phyloP scores from a whole-genome alignment of 2,329 filamentous ascomycete genomes.

The Plectosphaerella plurivora region DNA sequence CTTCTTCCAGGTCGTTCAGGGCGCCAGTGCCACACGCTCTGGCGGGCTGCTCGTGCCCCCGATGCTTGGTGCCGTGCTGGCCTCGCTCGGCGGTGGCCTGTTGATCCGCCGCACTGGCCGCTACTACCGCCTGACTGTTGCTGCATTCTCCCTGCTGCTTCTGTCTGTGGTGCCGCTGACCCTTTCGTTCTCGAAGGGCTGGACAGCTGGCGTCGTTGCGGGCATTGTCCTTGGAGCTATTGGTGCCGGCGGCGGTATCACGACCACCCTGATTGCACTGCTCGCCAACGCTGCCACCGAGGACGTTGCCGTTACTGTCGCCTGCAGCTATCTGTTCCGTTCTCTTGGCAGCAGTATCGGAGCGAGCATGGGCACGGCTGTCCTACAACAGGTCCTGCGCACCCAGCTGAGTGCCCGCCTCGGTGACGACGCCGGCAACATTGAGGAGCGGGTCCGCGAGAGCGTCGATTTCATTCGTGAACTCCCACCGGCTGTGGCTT shows the following conservation, averaged over 20 bases:
- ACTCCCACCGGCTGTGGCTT: conserved; percentile 55
- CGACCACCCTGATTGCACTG: conserved; percentile 66
- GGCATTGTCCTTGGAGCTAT: conserved; percentile 48
- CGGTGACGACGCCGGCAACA: conserved; percentile 56
- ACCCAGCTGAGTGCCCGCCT: conserved; percentile 49
- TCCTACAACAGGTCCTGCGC: conserved; percentile 66
- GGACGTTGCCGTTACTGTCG: conserved; percentile 71
- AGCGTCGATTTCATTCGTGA: conserved; percentile 65
- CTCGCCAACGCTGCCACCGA: conserved; percentile 63
- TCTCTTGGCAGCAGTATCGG: conserved; percentile 74
- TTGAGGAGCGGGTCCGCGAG: conserved; percentile 65
- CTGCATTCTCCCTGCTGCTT: conserved; percentile 48
- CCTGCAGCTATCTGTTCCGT: conserved; percentile 77
- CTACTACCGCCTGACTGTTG: conserved; percentile 66
- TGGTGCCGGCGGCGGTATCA: conserved; percentile 51
- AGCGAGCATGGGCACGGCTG: conserved; percentile 65
- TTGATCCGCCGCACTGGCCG: conserved; percentile 66
- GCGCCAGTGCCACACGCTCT: conserved; percentile 57
- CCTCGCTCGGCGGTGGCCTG: conserved; percentile 60
- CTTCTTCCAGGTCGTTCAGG: conserved; percentile 70
- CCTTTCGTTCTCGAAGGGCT: conserved; percentile 44
- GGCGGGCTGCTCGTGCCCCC: conserved; percentile 64
- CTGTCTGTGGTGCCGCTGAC: conserved; percentile 52
- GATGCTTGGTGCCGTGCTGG: conserved; percentile 57
- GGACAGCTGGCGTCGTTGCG: conserved; percentile 45